Percentiles rank a stretch among this genome's conserved stretches.
Evolutionary conservation across 352 stramenopile genomes (phyloP).

Genomic region (Globisporangium canariense): DNA sequence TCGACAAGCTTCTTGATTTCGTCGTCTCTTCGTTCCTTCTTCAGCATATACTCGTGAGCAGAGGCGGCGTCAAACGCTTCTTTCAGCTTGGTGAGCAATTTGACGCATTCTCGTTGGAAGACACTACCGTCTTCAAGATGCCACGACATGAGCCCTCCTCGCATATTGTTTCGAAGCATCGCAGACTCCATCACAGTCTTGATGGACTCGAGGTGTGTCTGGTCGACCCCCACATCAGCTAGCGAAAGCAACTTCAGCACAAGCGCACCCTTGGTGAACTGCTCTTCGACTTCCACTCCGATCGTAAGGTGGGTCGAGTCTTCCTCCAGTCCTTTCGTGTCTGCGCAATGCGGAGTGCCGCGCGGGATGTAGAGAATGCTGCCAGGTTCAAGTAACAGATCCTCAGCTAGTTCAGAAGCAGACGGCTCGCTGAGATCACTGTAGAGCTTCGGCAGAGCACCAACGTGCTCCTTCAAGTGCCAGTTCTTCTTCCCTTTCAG

Average conservation of each 20-base stretch:
- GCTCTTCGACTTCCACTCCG: constrained; percentile 29
- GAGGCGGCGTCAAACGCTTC: neutral
- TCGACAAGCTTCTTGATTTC: neutral
- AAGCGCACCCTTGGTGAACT: constrained; percentile 16
- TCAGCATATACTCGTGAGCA: neutral
- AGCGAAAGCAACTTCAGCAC: constrained; percentile 10
- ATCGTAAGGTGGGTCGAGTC: constrained; percentile 35
- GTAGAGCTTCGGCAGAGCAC: constrained; percentile 23
- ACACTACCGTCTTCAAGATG: constrained; percentile 15
- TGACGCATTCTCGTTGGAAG: neutral
- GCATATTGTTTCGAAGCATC: neutral
- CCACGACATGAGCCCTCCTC: constrained; percentile 28
- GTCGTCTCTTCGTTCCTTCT: neutral
- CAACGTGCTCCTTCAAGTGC: constrained; percentile 19
- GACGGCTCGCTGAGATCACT: constrained; percentile 8
- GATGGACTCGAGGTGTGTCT: neutral
- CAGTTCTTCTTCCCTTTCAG: constrained; percentile 30
- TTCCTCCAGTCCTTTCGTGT: constrained; percentile 22
- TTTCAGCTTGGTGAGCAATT: neutral
- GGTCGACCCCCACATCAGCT: neutral
- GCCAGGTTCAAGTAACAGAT: constrained; percentile 21
- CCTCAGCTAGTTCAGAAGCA: neutral
- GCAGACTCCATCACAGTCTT: neutral
- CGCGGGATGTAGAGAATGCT: constrained; percentile 31
- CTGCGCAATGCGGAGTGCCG: constrained; percentile 29